Conservation (phyloP, 495 filamentous ascomycete species). For the Talaromyces liani region DNA sequence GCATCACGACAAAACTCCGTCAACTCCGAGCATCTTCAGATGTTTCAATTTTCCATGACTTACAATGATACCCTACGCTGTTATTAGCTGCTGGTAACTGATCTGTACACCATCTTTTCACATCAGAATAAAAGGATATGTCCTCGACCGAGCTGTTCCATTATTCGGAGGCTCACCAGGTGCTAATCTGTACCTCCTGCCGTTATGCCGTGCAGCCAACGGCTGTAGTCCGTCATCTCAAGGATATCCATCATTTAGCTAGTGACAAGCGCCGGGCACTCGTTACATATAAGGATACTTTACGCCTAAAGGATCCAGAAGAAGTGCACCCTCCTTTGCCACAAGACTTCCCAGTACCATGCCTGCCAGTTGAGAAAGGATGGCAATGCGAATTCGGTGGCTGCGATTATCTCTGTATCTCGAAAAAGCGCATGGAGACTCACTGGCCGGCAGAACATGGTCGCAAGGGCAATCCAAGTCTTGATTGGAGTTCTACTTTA, state of each 20-base stretch:
- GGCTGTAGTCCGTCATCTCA: slow-evolving; percentile 27
- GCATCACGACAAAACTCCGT: too few species aligned
- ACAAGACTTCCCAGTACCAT: slow-evolving; percentile 21
- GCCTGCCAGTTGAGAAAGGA: slow-evolving; percentile 21
- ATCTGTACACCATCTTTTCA: background rate
- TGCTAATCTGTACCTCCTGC: slow-evolving; percentile 24
- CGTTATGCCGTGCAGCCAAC: slow-evolving; percentile 28
- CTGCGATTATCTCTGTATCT: slow-evolving; percentile 22
- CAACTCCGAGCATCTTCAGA: too few species aligned
- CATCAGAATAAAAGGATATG: background rate
- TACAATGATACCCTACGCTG: too few species aligned
- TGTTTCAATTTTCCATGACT: too few species aligned
- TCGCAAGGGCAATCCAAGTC: slow-evolving; percentile 3
- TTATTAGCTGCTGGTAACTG: background rate
- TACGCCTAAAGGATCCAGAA: slow-evolving; percentile 16
- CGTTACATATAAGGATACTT: slow-evolving; percentile 15
- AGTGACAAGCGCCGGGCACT: slow-evolving; percentile 16
- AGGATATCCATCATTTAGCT: slow-evolving; percentile 29
- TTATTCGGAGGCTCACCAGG: slow-evolving; percentile 14
- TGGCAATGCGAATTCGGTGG: slow-evolving; percentile 14
- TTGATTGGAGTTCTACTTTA: slow-evolving; percentile 13
- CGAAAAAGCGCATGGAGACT: slow-evolving; percentile 23
- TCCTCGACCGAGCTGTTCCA: slow-evolving; percentile 14
- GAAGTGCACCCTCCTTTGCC: slow-evolving; percentile 14
- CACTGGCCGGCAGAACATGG: slow-evolving; percentile 21